Evolutionary conservation across 169 alveolate genomes (phyloP).

Genomic region (Cryptosporidium tyzzeri): DNA sequence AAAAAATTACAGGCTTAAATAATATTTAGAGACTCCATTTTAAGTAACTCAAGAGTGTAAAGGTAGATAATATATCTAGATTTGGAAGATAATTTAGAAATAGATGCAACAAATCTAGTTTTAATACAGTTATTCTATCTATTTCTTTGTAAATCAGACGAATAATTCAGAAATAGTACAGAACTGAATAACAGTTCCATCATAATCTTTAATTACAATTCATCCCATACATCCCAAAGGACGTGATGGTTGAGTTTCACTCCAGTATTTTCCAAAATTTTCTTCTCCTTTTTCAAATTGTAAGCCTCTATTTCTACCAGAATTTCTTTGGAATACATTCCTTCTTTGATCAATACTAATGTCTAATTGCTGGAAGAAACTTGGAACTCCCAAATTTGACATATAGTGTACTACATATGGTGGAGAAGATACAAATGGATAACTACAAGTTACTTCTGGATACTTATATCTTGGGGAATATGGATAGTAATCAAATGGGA

Average conservation of each 20-base stretch:
- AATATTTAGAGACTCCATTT: neutral
- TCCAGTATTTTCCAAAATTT: constrained; percentile 54
- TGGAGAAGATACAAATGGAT: constrained; percentile 75
- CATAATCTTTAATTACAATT: neutral
- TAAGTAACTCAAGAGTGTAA: neutral
- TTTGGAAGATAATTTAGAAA: neutral
- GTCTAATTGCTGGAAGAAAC: constrained; percentile 66
- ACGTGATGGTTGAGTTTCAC: constrained; percentile 53
- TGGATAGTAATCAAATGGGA: constrained; percentile 70
- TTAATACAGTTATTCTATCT: neutral
- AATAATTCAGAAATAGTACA: neutral
- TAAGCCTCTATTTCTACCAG: constrained; percentile 5
- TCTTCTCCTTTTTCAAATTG: constrained; percentile 68
- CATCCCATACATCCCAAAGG: constrained; percentile 74
- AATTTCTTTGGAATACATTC: constrained; percentile 70
- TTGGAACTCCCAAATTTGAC: constrained; percentile 71
- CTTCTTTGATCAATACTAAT: constrained; percentile 69
- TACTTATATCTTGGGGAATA: constrained; percentile 69
- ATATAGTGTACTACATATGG: constrained; percentile 73
- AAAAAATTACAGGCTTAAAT: neutral
- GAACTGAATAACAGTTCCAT: neutral
- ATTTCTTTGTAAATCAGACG: neutral
- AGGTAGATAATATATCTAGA: neutral
- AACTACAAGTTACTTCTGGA: constrained; percentile 73
- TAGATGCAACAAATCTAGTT: neutral